Evolutionary conservation across 83 land plant genomes (phyloP), one percentile per base, ranked within the genome.

Genomic region (Picea engelmannii): DNA sequence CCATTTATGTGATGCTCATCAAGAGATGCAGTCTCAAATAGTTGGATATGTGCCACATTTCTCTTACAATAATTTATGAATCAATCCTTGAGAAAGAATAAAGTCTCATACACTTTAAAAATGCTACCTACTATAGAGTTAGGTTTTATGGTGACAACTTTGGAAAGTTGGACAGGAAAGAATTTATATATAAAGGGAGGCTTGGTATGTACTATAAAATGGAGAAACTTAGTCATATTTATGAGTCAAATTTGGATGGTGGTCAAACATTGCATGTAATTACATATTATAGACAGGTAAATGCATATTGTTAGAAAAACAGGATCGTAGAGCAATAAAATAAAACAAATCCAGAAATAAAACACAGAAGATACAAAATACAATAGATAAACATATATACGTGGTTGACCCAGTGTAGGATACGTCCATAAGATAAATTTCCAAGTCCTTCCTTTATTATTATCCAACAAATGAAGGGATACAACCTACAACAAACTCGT

Each of bases 101-200:
- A 18, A 95, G 97, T 79, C 99, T 98, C 10, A 93, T 98, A 74
- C 98, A 98, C 5, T 98, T 96, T 82, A 92, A 85, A 49, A 98
- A 98, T 96, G 99, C 99, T 13, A 96, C 99, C 24, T 98, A 98
- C 49, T 98, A 98, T 81, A 85, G 99, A 68, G 99, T 98, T 6
- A 98, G 99, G 20, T 98, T 98, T 82, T 98, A 98, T 86, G 99
- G 99, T 31, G 90, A 92, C 0, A 86, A 83, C 71, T 96, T 98
- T 87, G 99, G 97, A 49, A 98, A 93, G 85, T 83, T 98, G 79
- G 88, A 98, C 81, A 87, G 85, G 76, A 91, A 85, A 77, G 99
- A 98, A 84, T 98, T 31, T 31, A 96, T 86, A 94, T 98, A 3
- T 98, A 95, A 60, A 87, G 99, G 66, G 99, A 98, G 83, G 96